Base-by-base conservation (phyloP, 768 basidiomycete species). In the Suillus fuscotomentosus region DNA sequence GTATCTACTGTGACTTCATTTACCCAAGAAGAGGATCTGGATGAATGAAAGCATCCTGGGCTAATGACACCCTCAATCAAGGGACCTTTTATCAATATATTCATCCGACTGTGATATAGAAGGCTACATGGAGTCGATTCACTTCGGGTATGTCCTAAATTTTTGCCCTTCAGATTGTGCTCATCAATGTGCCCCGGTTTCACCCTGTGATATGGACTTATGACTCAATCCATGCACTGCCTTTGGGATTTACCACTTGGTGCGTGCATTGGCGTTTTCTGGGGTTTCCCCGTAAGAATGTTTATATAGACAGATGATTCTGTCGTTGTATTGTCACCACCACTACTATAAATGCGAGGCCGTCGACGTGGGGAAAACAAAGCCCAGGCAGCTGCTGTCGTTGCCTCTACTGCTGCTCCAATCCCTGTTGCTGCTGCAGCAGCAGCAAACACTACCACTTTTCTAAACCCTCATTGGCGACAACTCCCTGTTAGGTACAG, bases 1-100 rank as follows among this genome's bases (percentile, higher is more conserved):
- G 91, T 70, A 99, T 99, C 86, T 51, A 91, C 98, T 64, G 94
- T 97, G 54, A 90, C 82, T 24, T 88, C 91, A 1, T 91, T 27
- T 27, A 27, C 2, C 27, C 27, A 27, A 27, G 27, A 27, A 27
- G 2, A 27, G 27, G 87, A 34, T 89, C 86, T 1, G 85, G 82
- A 69, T 90, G 83, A 5, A 88, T 86, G 38, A 95, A 73, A 1
- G 88, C 81, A 62, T 90, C 88, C 64, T 90, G 86, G 3, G 90
- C 83, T 84, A 95, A 72, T 36, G 88, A 76, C 2, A 89, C 91
- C 42, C 42, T 17, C 43, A 45, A 9, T 42, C 42, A 42, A 42
- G 42, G 42, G 15, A 42, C 42, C 42, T 42, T 42, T 42, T 17
- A 42, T 42, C 42, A 42, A 7, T 42, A 42, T 42, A 42, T 42